Conservation (phyloP, 108 stramenopile genomes). For the Poteriospumella lacustris region DNA sequence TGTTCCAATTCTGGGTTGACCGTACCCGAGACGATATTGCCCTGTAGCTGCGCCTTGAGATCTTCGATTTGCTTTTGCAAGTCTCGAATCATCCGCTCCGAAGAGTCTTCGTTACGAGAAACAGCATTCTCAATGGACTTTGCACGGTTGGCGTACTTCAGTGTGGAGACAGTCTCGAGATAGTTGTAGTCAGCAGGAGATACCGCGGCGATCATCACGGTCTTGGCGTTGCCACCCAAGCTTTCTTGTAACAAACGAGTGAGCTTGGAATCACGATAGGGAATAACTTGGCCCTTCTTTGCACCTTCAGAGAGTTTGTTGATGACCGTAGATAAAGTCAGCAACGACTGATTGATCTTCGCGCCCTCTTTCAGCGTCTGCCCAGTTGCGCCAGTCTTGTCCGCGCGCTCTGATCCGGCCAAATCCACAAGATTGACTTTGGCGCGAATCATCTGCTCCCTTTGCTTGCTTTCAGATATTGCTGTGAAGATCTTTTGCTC, state of each 20-base stretch:
- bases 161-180: slow-evolving; percentile 59
- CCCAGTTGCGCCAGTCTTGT: slow-evolving; percentile 58
- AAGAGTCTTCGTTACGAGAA: slow-evolving; percentile 55
- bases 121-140: slow-evolving; percentile 59
- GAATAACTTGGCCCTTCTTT: slow-evolving; percentile 20
- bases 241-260: slow-evolving; percentile 39
- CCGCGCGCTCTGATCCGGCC: slow-evolving; percentile 57
- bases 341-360: slow-evolving; percentile 60
- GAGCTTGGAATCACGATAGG: not conserved
- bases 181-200: slow-evolving; percentile 61
- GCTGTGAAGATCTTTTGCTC: slow-evolving; percentile 40
- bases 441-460: slow-evolving; percentile 34
- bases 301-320: not conserved
- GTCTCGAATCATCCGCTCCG: slow-evolving; percentile 56
- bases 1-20: slow-evolving; percentile 27
- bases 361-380: slow-evolving; percentile 58
- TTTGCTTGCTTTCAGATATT: not conserved
- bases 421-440: slow-evolving; percentile 48
- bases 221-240: slow-evolving; percentile 58
- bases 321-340: slow-evolving; percentile 53
- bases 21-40: not conserved
- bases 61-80: slow-evolving; percentile 47
- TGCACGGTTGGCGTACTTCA: slow-evolving; percentile 60
- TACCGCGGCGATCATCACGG: slow-evolving; percentile 62
- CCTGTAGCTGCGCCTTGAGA: slow-evolving; percentile 45